Percentiles rank a stretch among this genome's conserved stretches.
These are phyloP conservation scores for Chaetomiaceae sp. DNA, from an alignment of 2,329 filamentous ascomycete genomes.

Conservation along the genomic window DNA sequence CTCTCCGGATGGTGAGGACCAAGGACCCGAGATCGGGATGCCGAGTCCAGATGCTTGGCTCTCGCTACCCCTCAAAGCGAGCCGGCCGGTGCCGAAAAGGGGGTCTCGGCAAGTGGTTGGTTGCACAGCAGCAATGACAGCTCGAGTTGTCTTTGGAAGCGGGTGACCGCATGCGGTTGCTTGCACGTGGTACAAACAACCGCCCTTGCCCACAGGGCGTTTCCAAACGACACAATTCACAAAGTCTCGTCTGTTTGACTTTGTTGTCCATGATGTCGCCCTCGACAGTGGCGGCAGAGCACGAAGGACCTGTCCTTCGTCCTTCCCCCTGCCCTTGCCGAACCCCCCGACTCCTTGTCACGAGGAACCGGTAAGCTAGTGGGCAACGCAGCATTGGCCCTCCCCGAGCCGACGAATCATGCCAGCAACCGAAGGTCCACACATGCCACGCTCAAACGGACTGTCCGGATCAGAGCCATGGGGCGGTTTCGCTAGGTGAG, in stretches of 20 bases:
- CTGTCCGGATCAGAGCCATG: slow-evolving; percentile 1
- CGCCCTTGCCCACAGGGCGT: slow-evolving; percentile 6
- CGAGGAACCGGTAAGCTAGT: slow-evolving; percentile 18
- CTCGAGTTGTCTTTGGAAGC: slow-evolving; percentile 18
- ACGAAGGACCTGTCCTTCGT: not conserved
- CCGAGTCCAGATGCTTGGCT: slow-evolving; percentile 18
- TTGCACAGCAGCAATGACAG: slow-evolving; percentile 21
- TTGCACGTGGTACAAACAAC: slow-evolving; percentile 24
- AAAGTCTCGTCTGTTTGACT: not conserved
- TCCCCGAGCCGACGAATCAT: slow-evolving; percentile 25
- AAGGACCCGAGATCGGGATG: slow-evolving; percentile 24
- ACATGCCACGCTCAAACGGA: slow-evolving; percentile 10
- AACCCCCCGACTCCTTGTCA: slow-evolving; percentile 11
- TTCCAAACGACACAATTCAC: not conserved
- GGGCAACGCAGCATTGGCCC: slow-evolving; percentile 10
- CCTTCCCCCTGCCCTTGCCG: not conserved
- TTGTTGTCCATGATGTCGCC: not conserved
- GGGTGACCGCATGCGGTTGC: slow-evolving; percentile 23
- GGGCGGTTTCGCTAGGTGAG: not conserved
- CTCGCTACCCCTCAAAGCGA: slow-evolving; percentile 16
- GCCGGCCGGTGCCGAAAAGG: slow-evolving; percentile 15
- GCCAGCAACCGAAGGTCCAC: slow-evolving; percentile 24
- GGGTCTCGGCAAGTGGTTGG: slow-evolving; percentile 7
- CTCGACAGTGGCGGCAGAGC: not conserved
- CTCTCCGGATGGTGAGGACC: not conserved